These are phyloP conservation scores for Abrus precatorius DNA, from an alignment of 306 rosid genomes.

Conservation along the genomic window DNA sequence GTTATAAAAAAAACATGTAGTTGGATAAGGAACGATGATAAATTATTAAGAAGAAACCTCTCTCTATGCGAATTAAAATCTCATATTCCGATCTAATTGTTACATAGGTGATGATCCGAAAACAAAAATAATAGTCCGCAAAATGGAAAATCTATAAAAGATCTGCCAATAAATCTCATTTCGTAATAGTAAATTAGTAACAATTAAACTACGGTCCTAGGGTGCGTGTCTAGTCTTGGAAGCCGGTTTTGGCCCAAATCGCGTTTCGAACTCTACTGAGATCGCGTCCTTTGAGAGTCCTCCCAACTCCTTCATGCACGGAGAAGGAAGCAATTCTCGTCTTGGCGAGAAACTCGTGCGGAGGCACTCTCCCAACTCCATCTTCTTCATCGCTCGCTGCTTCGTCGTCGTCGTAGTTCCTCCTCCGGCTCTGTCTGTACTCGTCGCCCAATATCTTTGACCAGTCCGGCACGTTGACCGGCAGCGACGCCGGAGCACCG, in stretches of 20 bases:
- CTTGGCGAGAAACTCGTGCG: constrained; percentile 88
- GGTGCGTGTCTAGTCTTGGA: constrained; percentile 59
- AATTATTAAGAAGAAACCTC: background rate
- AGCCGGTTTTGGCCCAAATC: constrained; percentile 91
- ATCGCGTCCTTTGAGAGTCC: constrained; percentile 93
- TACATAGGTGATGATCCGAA: constrained; percentile 13
- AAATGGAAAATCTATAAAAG: background rate
- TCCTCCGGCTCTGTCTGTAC: constrained; percentile 59
- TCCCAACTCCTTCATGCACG: constrained; percentile 90
- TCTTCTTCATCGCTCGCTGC: constrained; percentile 44
- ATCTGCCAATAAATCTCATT: background rate
- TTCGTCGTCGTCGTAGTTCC: constrained; percentile 37
- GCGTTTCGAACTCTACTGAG: constrained; percentile 87
- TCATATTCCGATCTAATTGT: constrained; percentile 38
- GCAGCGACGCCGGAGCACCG: constrained; percentile 66
- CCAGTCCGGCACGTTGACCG: constrained; percentile 91
- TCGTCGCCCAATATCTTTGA: constrained; percentile 81
- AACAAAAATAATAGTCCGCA: constrained; percentile 9
- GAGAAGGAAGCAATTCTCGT: constrained; percentile 84
- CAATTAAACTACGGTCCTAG: background rate
- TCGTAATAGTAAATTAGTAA: background rate
- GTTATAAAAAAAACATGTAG: too few relatives aligned
- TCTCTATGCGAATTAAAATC: constrained; percentile 17
- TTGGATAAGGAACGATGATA: too few relatives aligned
- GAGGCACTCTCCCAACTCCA: constrained; percentile 68